These are phyloP conservation scores for Galerina marginata DNA, from an alignment of 768 basidiomycete genomes.

Conservation along the genomic window DNA sequence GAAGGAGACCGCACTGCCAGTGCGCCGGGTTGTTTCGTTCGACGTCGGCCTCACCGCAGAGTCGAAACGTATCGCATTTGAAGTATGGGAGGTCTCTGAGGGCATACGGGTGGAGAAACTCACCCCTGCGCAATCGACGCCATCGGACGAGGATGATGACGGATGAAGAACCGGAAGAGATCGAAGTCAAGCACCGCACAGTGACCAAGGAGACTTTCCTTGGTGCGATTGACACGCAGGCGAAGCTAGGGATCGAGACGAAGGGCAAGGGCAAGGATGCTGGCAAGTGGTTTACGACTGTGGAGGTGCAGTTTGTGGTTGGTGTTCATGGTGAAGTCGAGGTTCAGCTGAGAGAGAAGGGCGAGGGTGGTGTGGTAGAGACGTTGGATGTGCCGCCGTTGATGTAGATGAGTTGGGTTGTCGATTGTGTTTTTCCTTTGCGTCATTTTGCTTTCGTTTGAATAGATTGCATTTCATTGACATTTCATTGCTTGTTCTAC, in stretches of 20 bases:
- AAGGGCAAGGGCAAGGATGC: constrained; percentile 44
- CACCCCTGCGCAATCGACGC: constrained; percentile 48
- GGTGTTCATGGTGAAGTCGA: constrained; percentile 43
- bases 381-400: constrained; percentile 5
- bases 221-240: constrained; percentile 45
- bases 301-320: constrained; percentile 51
- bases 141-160: constrained; percentile 54
- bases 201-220: constrained; percentile 60
- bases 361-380: constrained; percentile 27
- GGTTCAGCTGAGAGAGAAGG: constrained; percentile 45
- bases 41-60: constrained; percentile 54
- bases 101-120: constrained; percentile 67
- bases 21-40: constrained; percentile 61
- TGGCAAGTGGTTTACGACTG: constrained; percentile 54
- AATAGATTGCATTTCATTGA: background rate
- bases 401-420: background rate
- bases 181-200: constrained; percentile 67
- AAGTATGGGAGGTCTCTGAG: constrained; percentile 82
- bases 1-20: constrained; percentile 77
- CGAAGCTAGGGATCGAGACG: constrained; percentile 45
- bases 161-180: constrained; percentile 62
- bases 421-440: background rate
- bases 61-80: constrained; percentile 60
- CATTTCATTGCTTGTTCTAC: background rate
- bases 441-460: background rate